Conservation (phyloP, 345 rosid genomes). For the Xanthoceras sorbifolium region DNA sequence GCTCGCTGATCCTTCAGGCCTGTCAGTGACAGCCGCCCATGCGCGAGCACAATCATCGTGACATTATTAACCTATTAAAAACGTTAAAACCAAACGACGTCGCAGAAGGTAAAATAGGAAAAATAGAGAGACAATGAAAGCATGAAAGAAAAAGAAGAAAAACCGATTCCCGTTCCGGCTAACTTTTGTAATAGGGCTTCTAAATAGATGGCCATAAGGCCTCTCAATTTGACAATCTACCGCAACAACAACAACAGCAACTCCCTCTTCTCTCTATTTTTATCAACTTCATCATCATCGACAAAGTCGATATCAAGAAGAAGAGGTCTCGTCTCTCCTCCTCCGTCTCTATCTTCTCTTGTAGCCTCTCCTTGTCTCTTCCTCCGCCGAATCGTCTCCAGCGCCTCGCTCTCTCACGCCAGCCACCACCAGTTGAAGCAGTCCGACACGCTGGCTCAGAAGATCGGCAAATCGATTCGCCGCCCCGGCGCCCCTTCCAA, state of each 20-base stretch:
- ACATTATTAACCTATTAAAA: no score
- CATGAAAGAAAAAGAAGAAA: background rate
- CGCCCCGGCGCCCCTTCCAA: constrained; percentile 95
- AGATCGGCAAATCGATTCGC: constrained; percentile 89
- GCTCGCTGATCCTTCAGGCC: no score
- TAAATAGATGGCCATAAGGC: constrained; percentile 73
- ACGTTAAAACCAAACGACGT: no score
- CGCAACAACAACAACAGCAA: constrained; percentile 18
- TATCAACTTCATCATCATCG: constrained; percentile 16
- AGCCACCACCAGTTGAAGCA: constrained; percentile 26
- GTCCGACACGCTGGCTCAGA: constrained; percentile 86
- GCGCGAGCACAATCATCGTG: no score
- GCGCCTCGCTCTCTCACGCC: constrained; percentile 31
- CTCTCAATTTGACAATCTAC: constrained; percentile 45
- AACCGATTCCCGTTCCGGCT: constrained; percentile 24
- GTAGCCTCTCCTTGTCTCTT: background rate
- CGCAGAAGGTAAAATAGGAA: no score
- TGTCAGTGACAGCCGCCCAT: no score
- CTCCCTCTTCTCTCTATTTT: constrained; percentile 20
- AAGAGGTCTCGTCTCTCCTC: constrained; percentile 7
- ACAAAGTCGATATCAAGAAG: background rate
- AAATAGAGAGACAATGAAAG: background rate
- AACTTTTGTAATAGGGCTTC: background rate
- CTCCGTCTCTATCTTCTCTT: background rate
- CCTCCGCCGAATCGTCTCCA: constrained; percentile 42